phyloP scores from a whole-genome alignment of 176 grass and related monocot genomes.

The Oropetium thomaeum region DNA sequence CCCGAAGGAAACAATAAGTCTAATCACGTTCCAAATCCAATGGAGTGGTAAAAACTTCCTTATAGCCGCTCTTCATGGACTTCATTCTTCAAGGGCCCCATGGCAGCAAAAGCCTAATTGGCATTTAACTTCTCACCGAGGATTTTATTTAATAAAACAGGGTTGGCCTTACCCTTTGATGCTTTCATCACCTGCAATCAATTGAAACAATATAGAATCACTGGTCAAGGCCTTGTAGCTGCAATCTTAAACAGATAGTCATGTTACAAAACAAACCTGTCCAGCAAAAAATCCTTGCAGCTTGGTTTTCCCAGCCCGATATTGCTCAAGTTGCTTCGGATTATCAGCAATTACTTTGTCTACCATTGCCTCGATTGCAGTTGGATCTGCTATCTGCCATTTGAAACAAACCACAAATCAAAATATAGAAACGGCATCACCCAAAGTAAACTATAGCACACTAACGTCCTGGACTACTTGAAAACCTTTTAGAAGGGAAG shows the following conservation, averaged over 20 bases:
- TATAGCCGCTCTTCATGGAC: background rate
- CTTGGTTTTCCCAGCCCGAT: slow-evolving; percentile 76
- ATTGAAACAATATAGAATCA: slow-evolving; percentile 15
- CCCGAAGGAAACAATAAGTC: background rate
- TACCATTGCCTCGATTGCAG: slow-evolving; percentile 74
- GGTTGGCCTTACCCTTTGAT: slow-evolving; percentile 95
- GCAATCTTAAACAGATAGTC: background rate
- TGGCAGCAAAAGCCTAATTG: background rate
- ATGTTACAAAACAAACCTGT: slow-evolving; percentile 46
- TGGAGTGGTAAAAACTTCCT: background rate
- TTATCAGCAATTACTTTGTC: slow-evolving; percentile 69
- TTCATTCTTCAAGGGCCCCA: background rate
- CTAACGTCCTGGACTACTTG: background rate
- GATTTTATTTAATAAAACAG: slow-evolving; percentile 79
- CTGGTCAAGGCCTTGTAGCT: background rate
- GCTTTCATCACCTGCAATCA: slow-evolving; percentile 87
- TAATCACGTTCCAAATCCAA: background rate
- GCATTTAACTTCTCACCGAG: slow-evolving; percentile 65
- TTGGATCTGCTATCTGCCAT: slow-evolving; percentile 78
- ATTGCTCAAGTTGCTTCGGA: slow-evolving; percentile 87
- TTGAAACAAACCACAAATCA: slow-evolving; percentile 12
- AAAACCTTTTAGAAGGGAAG: background rate
- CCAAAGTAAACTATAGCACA: background rate
- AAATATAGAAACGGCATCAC: slow-evolving; percentile 4
- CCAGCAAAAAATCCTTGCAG: slow-evolving; percentile 88